Percentiles rank a stretch among this genome's conserved stretches.
These are phyloP conservation scores for Phylloporus arenicola DNA, from an alignment of 768 basidiomycete species.

Conservation along the genomic window DNA sequence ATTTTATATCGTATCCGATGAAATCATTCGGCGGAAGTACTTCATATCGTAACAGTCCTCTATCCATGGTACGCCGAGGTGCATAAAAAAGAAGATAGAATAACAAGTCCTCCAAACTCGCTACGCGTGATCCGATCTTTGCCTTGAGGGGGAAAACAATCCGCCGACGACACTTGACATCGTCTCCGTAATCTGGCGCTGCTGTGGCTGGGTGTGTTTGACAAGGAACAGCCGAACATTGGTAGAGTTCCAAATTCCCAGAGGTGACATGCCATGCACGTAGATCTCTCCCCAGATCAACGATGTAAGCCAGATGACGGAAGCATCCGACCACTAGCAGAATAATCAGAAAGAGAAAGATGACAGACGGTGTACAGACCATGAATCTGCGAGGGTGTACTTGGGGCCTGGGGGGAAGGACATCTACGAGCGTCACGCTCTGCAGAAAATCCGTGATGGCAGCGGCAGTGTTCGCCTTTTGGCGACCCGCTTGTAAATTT, in stretches of 20 bases:
- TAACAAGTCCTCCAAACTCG: neutral
- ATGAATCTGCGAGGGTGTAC: slow-evolving; percentile 69
- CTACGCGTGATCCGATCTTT: slow-evolving; percentile 26
- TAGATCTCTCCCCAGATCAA: slow-evolving; percentile 96
- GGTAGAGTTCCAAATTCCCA: slow-evolving; percentile 89
- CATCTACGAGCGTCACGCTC: slow-evolving; percentile 59
- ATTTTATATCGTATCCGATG: neutral
- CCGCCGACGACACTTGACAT: slow-evolving; percentile 81
- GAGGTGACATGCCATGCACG: slow-evolving; percentile 78
- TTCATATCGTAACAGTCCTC: neutral
- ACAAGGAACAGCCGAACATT: slow-evolving; percentile 87
- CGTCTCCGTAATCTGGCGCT: slow-evolving; percentile 70
- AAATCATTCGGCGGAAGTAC: neutral
- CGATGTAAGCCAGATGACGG: slow-evolving; percentile 87
- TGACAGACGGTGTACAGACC: slow-evolving; percentile 38
- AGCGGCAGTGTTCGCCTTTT: slow-evolving; percentile 56
- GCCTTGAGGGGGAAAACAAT: slow-evolving; percentile 46
- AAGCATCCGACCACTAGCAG: slow-evolving; percentile 84
- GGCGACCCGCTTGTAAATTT: slow-evolving; percentile 64
- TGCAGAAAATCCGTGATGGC: slow-evolving; percentile 73
- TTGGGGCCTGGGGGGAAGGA: slow-evolving; percentile 67
- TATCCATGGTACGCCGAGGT: neutral
- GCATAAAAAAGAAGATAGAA: neutral
- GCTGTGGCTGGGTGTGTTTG: slow-evolving; percentile 70
- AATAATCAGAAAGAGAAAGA: slow-evolving; percentile 1